phyloP scores from a whole-genome alignment of 2,329 filamentous ascomycete genomes.

The Nemania abortiva region DNA sequence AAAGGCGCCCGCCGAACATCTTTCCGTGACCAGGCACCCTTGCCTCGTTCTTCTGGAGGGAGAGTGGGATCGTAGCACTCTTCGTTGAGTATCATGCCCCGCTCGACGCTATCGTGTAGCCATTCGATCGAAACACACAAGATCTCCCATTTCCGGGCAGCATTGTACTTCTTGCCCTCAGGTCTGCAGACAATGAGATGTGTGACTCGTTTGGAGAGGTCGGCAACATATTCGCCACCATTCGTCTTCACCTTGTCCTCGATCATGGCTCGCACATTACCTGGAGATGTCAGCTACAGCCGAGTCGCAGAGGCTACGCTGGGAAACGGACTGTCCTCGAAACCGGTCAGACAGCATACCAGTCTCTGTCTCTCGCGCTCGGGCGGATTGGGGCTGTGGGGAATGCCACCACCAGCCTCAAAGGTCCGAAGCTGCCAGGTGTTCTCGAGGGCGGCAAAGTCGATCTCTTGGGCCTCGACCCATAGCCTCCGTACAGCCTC shows the following conservation, averaged over 20 bases:
- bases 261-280: slow-evolving; percentile 75
- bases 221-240: slow-evolving; percentile 87
- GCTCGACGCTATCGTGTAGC: slow-evolving; percentile 83
- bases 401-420: slow-evolving; percentile 62
- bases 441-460: slow-evolving; percentile 76
- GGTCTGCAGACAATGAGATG: slow-evolving; percentile 86
- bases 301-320: background rate
- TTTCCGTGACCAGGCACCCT: slow-evolving; percentile 77
- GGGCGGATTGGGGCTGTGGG: slow-evolving; percentile 46
- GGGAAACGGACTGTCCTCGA: slow-evolving; percentile 61
- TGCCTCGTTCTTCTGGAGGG: slow-evolving; percentile 77
- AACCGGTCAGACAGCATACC: slow-evolving; percentile 68
- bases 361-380: slow-evolving; percentile 56
- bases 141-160: slow-evolving; percentile 85
- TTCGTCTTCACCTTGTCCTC: slow-evolving; percentile 74
- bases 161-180: slow-evolving; percentile 89
- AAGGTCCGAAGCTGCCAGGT: slow-evolving; percentile 74
- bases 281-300: slow-evolving; percentile 55
- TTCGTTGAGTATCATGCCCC: slow-evolving; percentile 93
- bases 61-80: slow-evolving; percentile 82
- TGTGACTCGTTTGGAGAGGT: slow-evolving; percentile 86
- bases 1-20: slow-evolving; percentile 60
- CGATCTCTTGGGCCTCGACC: slow-evolving; percentile 81
- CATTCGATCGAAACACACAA: slow-evolving; percentile 85
- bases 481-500: slow-evolving; percentile 82